Percentiles rank a stretch among this genome's conserved stretches.
phyloP scores from a whole-genome alignment of 2,329 filamentous ascomycete species.

The Xylariaceae sp. region DNA sequence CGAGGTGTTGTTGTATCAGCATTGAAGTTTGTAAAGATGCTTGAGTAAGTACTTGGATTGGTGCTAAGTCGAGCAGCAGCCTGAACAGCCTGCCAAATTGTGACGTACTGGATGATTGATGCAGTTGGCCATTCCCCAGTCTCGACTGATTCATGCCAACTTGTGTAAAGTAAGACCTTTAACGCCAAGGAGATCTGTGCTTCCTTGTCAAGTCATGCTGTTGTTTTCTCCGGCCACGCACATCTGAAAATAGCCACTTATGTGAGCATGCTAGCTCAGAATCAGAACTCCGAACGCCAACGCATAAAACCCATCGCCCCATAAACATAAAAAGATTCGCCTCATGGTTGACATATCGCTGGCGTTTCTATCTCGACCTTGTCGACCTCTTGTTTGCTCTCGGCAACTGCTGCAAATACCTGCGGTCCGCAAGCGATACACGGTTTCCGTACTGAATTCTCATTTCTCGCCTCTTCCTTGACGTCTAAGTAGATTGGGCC shows the following conservation, averaged over 20 bases:
- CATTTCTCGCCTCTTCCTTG: conserved; percentile 19
- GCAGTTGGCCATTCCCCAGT: neutral
- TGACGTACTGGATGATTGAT: neutral
- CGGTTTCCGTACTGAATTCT: conserved; percentile 1
- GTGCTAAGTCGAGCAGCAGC: too few relatives aligned
- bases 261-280: conserved; percentile 27
- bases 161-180: neutral
- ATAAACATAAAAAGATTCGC: neutral
- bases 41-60: too few relatives aligned
- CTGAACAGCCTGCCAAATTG: neutral
- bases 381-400: conserved; percentile 14
- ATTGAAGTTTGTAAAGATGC: neutral
- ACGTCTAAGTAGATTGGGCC: conserved; percentile 37
- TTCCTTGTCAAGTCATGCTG: conserved; percentile 6
- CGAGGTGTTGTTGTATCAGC: neutral
- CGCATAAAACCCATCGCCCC: conserved; percentile 2
- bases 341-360: conserved; percentile 9
- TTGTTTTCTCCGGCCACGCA: conserved; percentile 15
- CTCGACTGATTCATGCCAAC: neutral
- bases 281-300: conserved; percentile 30
- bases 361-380: conserved; percentile 22
- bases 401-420: conserved; percentile 10
- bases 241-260: conserved; percentile 17
- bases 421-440: conserved; percentile 1
- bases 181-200: conserved; percentile 14